Evolutionary conservation across 805 yeast genomes (phyloP), one percentile per base, ranked within the genome.

Genomic region (Cyberlindnera sargentensis): DNA sequence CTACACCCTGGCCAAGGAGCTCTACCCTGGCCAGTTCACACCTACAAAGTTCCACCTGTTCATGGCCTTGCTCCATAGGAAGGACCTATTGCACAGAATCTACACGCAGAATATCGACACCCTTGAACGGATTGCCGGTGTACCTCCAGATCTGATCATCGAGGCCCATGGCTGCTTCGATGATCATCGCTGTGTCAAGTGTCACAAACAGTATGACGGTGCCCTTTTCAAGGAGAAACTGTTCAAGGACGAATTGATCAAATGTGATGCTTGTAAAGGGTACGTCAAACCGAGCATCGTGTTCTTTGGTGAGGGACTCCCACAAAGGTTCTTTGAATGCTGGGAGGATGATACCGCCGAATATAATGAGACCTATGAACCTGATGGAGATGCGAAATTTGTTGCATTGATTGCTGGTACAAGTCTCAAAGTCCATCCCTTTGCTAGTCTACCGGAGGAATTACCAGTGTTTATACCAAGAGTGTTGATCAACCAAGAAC

Each of bases 131-230:
- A 67, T 83, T 20, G 93, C 96, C 0, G 96, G 96, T 0, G 75
- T 91, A 3, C 57, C 67, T 1, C 78, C 68, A 20, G 78, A 80
- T 10, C 70, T 64, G 46, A 70, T 91, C 2, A 82, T 91, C 0
- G 96, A 89, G 57, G 98, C 98, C 0, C 98, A 91, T 63, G 99
- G 99, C 0, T 86, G 95, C 2, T 91, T 91, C 72, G 95, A 93
- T 1, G 62, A 60, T 2, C 84, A 83, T 53, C 93, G 84, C 51
- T 91, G 99, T 58, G 82, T 89, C 37, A 78, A 83, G 23, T 91
- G 99, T 64, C 47, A 63, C 2, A 60, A 62, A 28, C 80, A 66
- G 42, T 82, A 80, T 76, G 60, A 73, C 0, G 60, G 66, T 6
- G 74, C 68, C 6, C 60, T 60, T 6, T 67, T 83, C 49, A 71